Evolutionary conservation across 1,284 basidiomycete species (phyloP).

Genomic region (Leccinum subspadiceum): DNA sequence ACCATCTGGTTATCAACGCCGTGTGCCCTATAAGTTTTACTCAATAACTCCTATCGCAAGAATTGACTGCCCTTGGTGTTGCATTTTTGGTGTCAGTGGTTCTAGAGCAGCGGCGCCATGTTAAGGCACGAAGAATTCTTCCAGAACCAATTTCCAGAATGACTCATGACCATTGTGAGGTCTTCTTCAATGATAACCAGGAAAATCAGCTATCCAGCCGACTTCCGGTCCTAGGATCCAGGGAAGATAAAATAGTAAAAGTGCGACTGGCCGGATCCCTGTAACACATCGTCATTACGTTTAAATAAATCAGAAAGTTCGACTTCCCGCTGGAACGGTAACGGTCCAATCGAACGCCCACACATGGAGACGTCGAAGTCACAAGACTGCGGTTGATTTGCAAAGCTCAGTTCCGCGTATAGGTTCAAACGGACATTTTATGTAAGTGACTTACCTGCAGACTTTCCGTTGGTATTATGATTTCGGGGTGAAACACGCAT

Average conservation of each 20-base stretch:
- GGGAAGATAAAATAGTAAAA: neutral
- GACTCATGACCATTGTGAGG: neutral
- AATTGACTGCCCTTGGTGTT: constrained; percentile 10
- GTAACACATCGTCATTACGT: neutral
- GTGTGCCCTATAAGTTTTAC: constrained; percentile 13
- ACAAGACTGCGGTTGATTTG: neutral
- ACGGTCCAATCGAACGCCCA: neutral
- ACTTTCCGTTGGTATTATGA: neutral
- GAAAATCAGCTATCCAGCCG: neutral
- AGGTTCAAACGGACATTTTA: neutral
- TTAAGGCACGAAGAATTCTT: neutral
- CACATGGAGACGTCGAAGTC: constrained; percentile 1
- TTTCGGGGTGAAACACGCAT: neutral
- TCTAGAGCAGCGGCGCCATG: neutral
- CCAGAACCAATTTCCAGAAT: neutral
- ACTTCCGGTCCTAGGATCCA: neutral
- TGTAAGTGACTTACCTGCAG: neutral
- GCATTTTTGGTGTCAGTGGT: neutral
- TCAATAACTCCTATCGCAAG: constrained; percentile 14
- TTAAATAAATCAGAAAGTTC: neutral
- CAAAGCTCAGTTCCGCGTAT: neutral
- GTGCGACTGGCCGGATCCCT: neutral
- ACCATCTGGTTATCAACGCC: constrained; percentile 3
- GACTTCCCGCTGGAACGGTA: neutral
- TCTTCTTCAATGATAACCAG: neutral